phyloP scores from a whole-genome alignment of 2,329 filamentous ascomycete species.

The Cytospora piceae region DNA sequence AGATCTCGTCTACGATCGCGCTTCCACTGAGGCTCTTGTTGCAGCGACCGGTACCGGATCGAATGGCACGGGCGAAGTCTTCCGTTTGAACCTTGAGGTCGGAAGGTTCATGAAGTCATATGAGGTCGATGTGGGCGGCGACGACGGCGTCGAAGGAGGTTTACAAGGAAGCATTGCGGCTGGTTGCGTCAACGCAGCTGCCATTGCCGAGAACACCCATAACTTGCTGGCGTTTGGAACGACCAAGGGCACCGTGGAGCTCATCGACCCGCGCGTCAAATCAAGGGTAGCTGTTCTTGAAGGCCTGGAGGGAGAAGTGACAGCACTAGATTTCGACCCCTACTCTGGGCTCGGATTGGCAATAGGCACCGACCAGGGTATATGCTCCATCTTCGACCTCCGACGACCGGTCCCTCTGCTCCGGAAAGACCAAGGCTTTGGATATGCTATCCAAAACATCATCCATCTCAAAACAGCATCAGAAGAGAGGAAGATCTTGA shows the following conservation, averaged over 20 bases:
- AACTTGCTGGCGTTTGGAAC: constrained; percentile 93
- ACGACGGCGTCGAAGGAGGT: constrained; percentile 73
- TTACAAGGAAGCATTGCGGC: constrained; percentile 86
- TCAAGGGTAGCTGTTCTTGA: constrained; percentile 78
- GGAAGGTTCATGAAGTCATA: constrained; percentile 95
- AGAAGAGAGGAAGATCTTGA: constrained; percentile 84
- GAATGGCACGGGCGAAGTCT: constrained; percentile 89
- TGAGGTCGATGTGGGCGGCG: constrained; percentile 85
- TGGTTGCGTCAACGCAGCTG: constrained; percentile 83
- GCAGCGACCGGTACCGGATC: constrained; percentile 85
- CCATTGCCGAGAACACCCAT: constrained; percentile 86
- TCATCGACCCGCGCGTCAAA: constrained; percentile 90
- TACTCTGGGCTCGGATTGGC: constrained; percentile 79
- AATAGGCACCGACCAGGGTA: constrained; percentile 83
- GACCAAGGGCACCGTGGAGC: constrained; percentile 91
- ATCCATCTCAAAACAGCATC: constrained; percentile 71
- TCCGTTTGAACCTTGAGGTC: constrained; percentile 86
- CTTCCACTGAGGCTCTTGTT: constrained; percentile 81
- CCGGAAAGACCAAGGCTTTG: constrained; percentile 94
- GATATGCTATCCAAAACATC: constrained; percentile 87
- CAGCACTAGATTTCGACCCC: constrained; percentile 82
- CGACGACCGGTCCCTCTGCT: constrained; percentile 84
- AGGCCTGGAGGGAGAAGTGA: constrained; percentile 73
- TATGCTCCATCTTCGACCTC: constrained; percentile 90
- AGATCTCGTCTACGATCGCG: constrained; percentile 82